phyloP scores from a whole-genome alignment of 176 grass and related monocot species.

The Juncus inflexus region DNA sequence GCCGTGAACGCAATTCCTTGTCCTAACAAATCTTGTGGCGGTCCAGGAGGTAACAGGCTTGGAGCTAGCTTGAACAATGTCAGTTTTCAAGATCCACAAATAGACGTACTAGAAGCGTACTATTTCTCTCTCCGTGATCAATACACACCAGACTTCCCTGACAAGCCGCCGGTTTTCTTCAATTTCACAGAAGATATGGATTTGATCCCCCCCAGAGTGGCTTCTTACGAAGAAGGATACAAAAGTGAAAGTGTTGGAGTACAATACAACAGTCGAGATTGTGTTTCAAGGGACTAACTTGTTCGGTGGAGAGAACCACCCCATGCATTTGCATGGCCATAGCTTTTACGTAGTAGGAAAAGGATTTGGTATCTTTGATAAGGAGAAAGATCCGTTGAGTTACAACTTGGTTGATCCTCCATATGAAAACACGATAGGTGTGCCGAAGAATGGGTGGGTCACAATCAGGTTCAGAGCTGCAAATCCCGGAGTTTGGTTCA shows the following conservation, averaged over 20 bases:
- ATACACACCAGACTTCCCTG: conserved; percentile 31
- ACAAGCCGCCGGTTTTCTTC: conserved; percentile 25
- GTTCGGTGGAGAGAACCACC: conserved; percentile 41
- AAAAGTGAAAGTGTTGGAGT: conserved; percentile 37
- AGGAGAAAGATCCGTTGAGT: conserved; percentile 26
- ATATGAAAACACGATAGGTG: conserved; percentile 30
- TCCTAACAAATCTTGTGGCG: conserved; percentile 39
- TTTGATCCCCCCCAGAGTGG: neutral
- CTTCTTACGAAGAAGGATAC: conserved; percentile 24
- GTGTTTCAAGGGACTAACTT: conserved; percentile 54
- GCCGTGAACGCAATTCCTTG: conserved; percentile 41
- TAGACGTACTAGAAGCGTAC: conserved; percentile 60
- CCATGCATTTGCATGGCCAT: conserved; percentile 60
- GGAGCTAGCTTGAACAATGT: conserved; percentile 64
- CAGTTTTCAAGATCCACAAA: conserved; percentile 45
- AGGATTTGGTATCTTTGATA: conserved; percentile 44
- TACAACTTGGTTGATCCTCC: conserved; percentile 50
- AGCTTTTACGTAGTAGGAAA: conserved; percentile 38
- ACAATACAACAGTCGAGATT: conserved; percentile 38
- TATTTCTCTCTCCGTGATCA: conserved; percentile 14
- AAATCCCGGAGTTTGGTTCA: conserved; percentile 70
- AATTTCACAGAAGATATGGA: conserved; percentile 34
- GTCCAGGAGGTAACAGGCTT: neutral
- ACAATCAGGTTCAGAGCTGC: conserved; percentile 30
- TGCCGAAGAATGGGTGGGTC: conserved; percentile 29